A percentile compares a stretch with the other conserved stretches of the same genome.
Evolutionary conservation across 192 early-diverging fungal species (phyloP).

Genomic region (Coemansia javaensis): DNA sequence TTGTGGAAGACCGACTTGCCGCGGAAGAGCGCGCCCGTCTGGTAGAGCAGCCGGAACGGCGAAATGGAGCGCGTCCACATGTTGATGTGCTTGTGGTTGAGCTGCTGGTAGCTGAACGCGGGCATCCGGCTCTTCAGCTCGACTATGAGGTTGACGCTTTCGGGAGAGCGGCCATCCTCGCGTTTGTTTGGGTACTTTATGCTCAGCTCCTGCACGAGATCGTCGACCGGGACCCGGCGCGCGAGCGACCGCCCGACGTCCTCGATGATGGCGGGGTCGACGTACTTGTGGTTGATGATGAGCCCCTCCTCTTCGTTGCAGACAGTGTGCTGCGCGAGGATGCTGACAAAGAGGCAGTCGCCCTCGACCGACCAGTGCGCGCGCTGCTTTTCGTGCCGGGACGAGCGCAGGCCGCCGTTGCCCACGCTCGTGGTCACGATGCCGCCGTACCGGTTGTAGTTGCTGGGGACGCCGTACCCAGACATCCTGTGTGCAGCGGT

Average conservation of each 20-base stretch:
- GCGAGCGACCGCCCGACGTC: slow-evolving; percentile 9
- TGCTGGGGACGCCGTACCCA: too few species aligned
- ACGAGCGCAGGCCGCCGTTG: too few species aligned
- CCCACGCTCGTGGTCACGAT: too few species aligned
- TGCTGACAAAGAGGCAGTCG: slow-evolving; percentile 23
- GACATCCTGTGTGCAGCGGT: too few species aligned
- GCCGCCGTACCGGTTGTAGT: too few species aligned
- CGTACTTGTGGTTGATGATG: slow-evolving; percentile 12
- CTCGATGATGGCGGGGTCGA: slow-evolving; percentile 19
- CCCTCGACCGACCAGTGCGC: slow-evolving; percentile 15
- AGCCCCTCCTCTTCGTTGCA: slow-evolving; percentile 18
- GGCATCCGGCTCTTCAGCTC: slow-evolving; percentile 14
- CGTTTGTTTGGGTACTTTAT: slow-evolving; percentile 28
- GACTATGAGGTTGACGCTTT: slow-evolving; percentile 15
- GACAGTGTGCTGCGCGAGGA: slow-evolving; percentile 14
- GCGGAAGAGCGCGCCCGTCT: slow-evolving; percentile 18
- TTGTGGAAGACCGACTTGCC: slow-evolving; percentile 29
- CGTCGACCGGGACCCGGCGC: not conserved
- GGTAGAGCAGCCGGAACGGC: slow-evolving; percentile 19
- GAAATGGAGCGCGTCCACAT: slow-evolving; percentile 38
- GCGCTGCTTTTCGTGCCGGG: not conserved
- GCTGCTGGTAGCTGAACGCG: slow-evolving; percentile 23
- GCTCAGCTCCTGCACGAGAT: slow-evolving; percentile 7
- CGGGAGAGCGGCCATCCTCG: slow-evolving; percentile 12
- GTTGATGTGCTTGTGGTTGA: slow-evolving; percentile 44